Conservation (phyloP, 805 yeast species). For the Suhomyces canberraensis region DNA sequence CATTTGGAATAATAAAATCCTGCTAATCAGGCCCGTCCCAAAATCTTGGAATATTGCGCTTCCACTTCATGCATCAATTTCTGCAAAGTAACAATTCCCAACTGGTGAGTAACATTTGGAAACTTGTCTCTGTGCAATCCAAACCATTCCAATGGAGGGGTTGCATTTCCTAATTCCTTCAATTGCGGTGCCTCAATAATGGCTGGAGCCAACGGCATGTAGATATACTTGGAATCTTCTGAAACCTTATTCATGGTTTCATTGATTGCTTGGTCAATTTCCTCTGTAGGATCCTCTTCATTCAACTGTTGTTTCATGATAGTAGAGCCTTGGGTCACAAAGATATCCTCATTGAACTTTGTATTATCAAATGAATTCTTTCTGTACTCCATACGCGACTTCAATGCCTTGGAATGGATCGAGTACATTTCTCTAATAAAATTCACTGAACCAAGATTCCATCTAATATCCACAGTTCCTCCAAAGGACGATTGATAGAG, state of each 20-base stretch:
- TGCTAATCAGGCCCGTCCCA: conserved; percentile 44
- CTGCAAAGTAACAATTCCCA: conserved; percentile 70
- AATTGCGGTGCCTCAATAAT: conserved; percentile 85
- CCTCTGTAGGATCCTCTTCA: conserved; percentile 18
- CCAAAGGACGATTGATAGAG: conserved; percentile 72
- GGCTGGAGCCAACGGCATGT: conserved; percentile 70
- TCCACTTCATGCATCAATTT: conserved; percentile 70
- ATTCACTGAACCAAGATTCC: conserved; percentile 92
- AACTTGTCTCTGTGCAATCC: conserved; percentile 85
- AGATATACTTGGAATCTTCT: conserved; percentile 43
- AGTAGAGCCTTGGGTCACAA: conserved; percentile 6
- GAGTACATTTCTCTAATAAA: conserved; percentile 92
- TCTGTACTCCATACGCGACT: conserved; percentile 49
- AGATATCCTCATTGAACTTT: conserved; percentile 29
- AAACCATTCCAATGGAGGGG: conserved; percentile 98
- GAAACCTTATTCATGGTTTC: conserved; percentile 38
- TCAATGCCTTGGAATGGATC: conserved; percentile 71
- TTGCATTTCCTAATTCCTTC: conserved; percentile 90
- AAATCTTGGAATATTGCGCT: conserved; percentile 44
- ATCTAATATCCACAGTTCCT: conserved; percentile 84
- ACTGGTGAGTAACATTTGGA: conserved; percentile 84
- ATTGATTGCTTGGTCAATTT: conserved; percentile 36
- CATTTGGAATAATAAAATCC: too few relatives aligned
- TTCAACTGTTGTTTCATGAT: conserved; percentile 13
- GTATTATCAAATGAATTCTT: conserved; percentile 28